Conservation (phyloP, 2,329 filamentous ascomycete genomes). For the Verruconis gallopava region DNA sequence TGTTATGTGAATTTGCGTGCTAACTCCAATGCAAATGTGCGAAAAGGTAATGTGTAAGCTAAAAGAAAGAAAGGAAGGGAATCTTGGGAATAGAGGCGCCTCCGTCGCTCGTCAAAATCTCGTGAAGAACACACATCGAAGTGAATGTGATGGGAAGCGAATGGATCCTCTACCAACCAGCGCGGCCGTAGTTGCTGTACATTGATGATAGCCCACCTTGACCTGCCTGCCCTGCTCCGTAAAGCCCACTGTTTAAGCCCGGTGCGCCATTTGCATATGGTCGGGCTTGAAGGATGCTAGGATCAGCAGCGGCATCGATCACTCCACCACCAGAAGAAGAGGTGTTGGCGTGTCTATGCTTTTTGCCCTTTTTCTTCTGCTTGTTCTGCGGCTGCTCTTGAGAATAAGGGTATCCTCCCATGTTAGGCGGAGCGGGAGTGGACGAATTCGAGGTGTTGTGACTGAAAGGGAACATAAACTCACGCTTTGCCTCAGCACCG, state of each 20-base stretch:
- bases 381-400: slow-evolving; percentile 88
- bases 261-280: slow-evolving; percentile 82
- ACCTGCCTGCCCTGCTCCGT: slow-evolving; percentile 58
- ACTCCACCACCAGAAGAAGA: slow-evolving; percentile 97
- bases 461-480: slow-evolving; percentile 92
- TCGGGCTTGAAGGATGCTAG: slow-evolving; percentile 97
- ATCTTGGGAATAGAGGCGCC: not conserved
- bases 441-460: slow-evolving; percentile 59
- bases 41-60: too few species aligned
- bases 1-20: too few species aligned
- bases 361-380: slow-evolving; percentile 99
- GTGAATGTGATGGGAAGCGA: slow-evolving; percentile 10
- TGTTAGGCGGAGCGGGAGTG: slow-evolving; percentile 76
- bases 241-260: slow-evolving; percentile 68
- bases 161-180: slow-evolving; percentile 29
- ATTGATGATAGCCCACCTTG: slow-evolving; percentile 93
- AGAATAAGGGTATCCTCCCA: slow-evolving; percentile 86
- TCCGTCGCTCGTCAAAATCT: slow-evolving; percentile 8
- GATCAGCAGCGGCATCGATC: slow-evolving; percentile 99
- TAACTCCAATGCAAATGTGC: too few species aligned
- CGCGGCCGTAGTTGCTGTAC: slow-evolving; percentile 49
- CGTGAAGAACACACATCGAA: not conserved
- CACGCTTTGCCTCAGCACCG: slow-evolving; percentile 95
- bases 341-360: slow-evolving; percentile 99
- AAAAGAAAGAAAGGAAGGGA: not conserved